These are phyloP conservation scores for Eimeria sp. DNA, from an alignment of 169 alveolate genomes.

Conservation along the genomic window DNA sequence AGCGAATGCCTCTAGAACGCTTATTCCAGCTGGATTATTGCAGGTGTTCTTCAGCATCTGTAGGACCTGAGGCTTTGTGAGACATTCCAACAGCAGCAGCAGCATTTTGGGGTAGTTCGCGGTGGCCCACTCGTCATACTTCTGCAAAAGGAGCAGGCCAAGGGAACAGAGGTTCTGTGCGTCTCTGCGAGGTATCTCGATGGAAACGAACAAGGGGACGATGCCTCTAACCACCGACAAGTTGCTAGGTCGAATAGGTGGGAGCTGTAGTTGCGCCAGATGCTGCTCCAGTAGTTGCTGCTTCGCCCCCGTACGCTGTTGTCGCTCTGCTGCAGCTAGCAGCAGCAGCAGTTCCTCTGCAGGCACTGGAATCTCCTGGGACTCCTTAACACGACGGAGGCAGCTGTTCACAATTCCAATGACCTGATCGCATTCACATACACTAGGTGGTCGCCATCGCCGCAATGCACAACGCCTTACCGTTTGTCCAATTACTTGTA, in stretches of 20 bases:
- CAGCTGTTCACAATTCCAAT: constrained; percentile 73
- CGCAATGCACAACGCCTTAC: not conserved
- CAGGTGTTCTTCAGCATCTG: constrained; percentile 13
- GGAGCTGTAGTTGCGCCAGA: constrained; percentile 66
- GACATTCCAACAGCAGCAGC: constrained; percentile 54
- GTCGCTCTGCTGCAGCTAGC: constrained; percentile 67
- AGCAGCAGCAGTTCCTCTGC: constrained; percentile 50
- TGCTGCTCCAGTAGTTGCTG: constrained; percentile 54
- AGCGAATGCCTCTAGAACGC: constrained; percentile 46
- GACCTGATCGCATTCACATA: constrained; percentile 50
- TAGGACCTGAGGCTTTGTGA: constrained; percentile 4
- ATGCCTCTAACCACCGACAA: constrained; percentile 61
- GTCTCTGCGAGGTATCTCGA: constrained; percentile 24
- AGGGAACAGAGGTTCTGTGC: constrained; percentile 47
- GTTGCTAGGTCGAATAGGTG: constrained; percentile 53
- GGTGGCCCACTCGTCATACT: constrained; percentile 54
- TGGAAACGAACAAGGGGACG: constrained; percentile 54
- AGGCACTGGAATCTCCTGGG: constrained; percentile 54
- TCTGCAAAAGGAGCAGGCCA: constrained; percentile 56
- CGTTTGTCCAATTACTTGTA: not conserved
- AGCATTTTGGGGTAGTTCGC: constrained; percentile 59
- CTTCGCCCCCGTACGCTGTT: constrained; percentile 66
- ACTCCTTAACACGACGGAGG: constrained; percentile 76
- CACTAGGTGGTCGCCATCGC: not conserved
- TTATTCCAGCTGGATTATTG: constrained; percentile 16